These are phyloP conservation scores for Tubosaeta sp. DNA, from an alignment of 768 basidiomycete species.

Conservation along the genomic window DNA sequence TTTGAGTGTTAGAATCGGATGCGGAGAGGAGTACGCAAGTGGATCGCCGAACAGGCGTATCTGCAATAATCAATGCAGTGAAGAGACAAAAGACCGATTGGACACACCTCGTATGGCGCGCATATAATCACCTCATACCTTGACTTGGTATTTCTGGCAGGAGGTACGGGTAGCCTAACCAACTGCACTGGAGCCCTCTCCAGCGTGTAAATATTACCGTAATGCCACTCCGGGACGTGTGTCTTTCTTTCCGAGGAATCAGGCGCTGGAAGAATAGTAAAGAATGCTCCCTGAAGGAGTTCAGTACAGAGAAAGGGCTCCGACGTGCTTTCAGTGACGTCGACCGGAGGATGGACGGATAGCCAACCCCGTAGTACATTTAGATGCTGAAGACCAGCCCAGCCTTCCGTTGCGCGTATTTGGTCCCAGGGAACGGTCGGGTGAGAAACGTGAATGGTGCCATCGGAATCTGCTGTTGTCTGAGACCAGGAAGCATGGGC, in stretches of 20 bases:
- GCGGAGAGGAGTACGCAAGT: constrained; percentile 31
- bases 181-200: constrained; percentile 46
- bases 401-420: constrained; percentile 75
- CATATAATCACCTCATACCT: constrained; percentile 69
- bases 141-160: constrained; percentile 32
- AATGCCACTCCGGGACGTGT: constrained; percentile 56
- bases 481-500: constrained; percentile 56
- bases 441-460: constrained; percentile 57
- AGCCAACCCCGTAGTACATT: constrained; percentile 62
- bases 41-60: constrained; percentile 86
- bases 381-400: constrained; percentile 84
- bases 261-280: constrained; percentile 55
- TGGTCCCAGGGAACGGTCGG: constrained; percentile 61
- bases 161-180: constrained; percentile 46
- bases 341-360: constrained; percentile 47
- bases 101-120: constrained; percentile 74
- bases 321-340: not conserved
- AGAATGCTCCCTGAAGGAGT: constrained; percentile 71
- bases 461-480: constrained; percentile 37
- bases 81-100: not conserved
- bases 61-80: constrained; percentile 32
- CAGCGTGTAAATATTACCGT: constrained; percentile 83
- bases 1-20: constrained; percentile 55
- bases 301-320: constrained; percentile 53
- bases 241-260: constrained; percentile 25